Base-by-base conservation (phyloP, 2,329 filamentous ascomycete species). In the Claviceps pusilla region DNA sequence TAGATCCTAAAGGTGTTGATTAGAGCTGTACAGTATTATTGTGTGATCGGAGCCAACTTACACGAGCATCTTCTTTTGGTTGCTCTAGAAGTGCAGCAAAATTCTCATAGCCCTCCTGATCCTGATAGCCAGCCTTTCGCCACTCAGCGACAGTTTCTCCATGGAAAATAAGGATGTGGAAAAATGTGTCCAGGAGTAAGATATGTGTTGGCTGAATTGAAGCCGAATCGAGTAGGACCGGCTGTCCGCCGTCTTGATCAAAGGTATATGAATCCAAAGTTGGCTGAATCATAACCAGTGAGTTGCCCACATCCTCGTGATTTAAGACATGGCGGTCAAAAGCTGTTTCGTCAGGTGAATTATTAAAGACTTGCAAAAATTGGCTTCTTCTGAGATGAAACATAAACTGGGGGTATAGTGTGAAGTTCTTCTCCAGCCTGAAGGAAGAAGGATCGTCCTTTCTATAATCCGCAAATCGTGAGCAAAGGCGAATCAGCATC, bases 121-220 rank as follows among this genome's bases (percentile, higher is more conserved):
- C 89, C 62, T 98, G 93, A 66, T 98, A 98, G 1, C 93, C 93
- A 19, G 90, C 90, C 70, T 98, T 97, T 60, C 90, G 84, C 93
- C 93, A 98, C 68, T 96, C 89, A 0, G 93, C 93, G 69, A 97
- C 87, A 0, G 91, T 97, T 75, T 98, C 91, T 58, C 93, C 93
- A 64, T 98, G 90, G 80, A 97, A 98, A 63, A 98, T 98, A 54
- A 98, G 81, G 58, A 98, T 98, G 69, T 98, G 93, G 80, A 98
- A 98, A 76, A 98, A 98, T 0, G 93, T 97, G 65, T 98, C 93
- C 54, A 98, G 83, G 11, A 98, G 82, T 51, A 98, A 79, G 57
- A 97, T 87, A 57, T 95, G 94, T 28, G 90, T 87, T 10, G 89
- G 86, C 66, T 97, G 91, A 62, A 98, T 98, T 6, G 89, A 96